Base-by-base conservation (phyloP, 768 basidiomycete genomes). In the Rhizopogon rudus region DNA sequence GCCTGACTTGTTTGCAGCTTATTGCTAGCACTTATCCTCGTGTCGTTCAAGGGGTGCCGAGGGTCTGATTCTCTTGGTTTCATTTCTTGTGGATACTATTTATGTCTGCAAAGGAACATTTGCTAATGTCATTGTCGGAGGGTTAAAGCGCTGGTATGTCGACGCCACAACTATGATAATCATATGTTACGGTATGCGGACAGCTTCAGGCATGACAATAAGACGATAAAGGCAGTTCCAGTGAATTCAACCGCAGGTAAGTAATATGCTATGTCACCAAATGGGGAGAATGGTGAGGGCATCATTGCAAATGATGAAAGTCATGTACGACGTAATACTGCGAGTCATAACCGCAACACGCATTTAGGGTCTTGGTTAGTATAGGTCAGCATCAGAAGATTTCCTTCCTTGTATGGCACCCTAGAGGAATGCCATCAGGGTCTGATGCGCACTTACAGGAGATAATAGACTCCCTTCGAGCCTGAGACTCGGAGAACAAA, bases 1-100 rank as follows among this genome's bases (percentile, higher is more conserved):
- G 51, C n/a, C 22, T 49, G 6, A 44, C 50, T 39, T 56, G 8
- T 60, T 57, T 55, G 10, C 53, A 87, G 85, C 70, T 87, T 70
- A 87, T 91, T 61, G 81, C 83, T 5, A 67, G 75, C 46, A 78
- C 76, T 35, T 92, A 91, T 65, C 88, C 88, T 10, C 73, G 80
- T 56, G 89, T 90, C n/a, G 77, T 82, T 1, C 73, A 78, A 61
- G 86, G 85, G 16, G 82, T 91, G 5, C 75, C 76, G 33, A 58
- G 46, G 59, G 53, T 55, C 8, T 64, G 54, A 60, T 35, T 8
- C 33, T 8, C 33, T 48, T 14, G 1, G 33, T 17, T n/a, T n/a
- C 12, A 8, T n/a, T 25, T 45, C 3, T 7, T 28, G 13, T 25
- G 42, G 16, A 52, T 48, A 40, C 13, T 9, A 10, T 51, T 12